A percentile compares a stretch with the other conserved stretches of the same genome.
Conservation (phyloP, 2,329 filamentous ascomycete species). For the Metarhizium guizhouense region DNA sequence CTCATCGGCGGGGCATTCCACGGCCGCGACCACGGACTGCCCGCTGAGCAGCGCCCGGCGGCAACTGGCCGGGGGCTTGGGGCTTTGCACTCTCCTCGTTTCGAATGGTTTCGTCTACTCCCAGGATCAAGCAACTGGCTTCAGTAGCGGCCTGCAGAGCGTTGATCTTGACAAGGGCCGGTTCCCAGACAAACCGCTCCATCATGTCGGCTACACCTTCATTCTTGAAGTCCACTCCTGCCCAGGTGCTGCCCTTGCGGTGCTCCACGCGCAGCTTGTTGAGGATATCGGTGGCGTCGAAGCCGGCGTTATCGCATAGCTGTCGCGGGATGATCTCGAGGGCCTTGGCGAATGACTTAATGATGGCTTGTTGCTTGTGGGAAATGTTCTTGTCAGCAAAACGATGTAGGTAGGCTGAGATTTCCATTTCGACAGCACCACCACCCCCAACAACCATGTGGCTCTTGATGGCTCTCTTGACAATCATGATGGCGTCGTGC, state of each 20-base stretch:
- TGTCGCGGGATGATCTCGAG: slow-evolving; percentile 94
- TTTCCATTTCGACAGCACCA: slow-evolving; percentile 92
- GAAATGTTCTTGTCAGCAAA: slow-evolving; percentile 89
- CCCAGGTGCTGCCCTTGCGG: slow-evolving; percentile 86
- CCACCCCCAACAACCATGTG: slow-evolving; percentile 90
- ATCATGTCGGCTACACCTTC: slow-evolving; percentile 94
- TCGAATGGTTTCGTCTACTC: slow-evolving; percentile 96
- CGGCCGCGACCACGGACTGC: slow-evolving; percentile 76
- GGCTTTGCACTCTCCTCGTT: slow-evolving; percentile 89
- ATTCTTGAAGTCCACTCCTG: slow-evolving; percentile 87
- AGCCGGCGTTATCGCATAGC: slow-evolving; percentile 96
- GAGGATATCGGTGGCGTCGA: slow-evolving; percentile 95
- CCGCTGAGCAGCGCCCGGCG: slow-evolving; percentile 78
- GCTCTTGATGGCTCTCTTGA: slow-evolving; percentile 96
- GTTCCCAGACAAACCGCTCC: slow-evolving; percentile 95
- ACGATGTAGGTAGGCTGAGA: slow-evolving; percentile 85
- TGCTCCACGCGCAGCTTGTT: slow-evolving; percentile 96
- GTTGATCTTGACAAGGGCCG: slow-evolving; percentile 91
- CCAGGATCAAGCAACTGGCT: slow-evolving; percentile 87
- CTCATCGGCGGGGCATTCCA: slow-evolving; percentile 78
- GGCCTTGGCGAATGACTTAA: slow-evolving; percentile 96
- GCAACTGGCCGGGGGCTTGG: slow-evolving; percentile 70
- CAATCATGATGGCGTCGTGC: slow-evolving; percentile 99
- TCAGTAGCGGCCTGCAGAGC: slow-evolving; percentile 94
- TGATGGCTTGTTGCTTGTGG: slow-evolving; percentile 93